A percentile compares a stretch with the other conserved stretches of the same genome.
Conservation (phyloP, 2,329 filamentous ascomycete species). For the Fusarium metavorans region DNA sequence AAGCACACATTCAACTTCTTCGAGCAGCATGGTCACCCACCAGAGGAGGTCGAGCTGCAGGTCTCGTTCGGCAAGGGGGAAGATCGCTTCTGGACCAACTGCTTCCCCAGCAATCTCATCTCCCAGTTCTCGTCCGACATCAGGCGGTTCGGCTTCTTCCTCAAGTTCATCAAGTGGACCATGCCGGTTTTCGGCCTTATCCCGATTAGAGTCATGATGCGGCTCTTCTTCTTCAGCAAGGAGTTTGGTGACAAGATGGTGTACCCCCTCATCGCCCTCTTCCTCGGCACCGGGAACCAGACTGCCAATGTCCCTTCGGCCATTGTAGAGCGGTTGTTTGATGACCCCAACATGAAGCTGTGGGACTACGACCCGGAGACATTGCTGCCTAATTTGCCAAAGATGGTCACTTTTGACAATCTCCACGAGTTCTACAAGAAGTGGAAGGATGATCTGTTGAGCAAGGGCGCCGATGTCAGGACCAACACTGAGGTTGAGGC, state of each 20-base stretch:
- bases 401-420: conserved; percentile 76
- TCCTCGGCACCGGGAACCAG: conserved; percentile 81
- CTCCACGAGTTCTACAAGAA: conserved; percentile 70
- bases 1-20: conserved; percentile 77
- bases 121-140: conserved; percentile 64
- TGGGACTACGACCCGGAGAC: conserved; percentile 70
- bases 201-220: conserved; percentile 74
- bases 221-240: conserved; percentile 74
- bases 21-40: conserved; percentile 64
- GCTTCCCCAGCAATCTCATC: conserved; percentile 70
- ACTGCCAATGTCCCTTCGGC: conserved; percentile 78
- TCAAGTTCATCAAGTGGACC: conserved; percentile 55
- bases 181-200: conserved; percentile 70
- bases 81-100: conserved; percentile 74
- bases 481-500: conserved; percentile 67
- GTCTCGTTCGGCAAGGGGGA: conserved; percentile 71
- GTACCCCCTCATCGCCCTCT: conserved; percentile 77
- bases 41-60: conserved; percentile 70
- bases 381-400: conserved; percentile 68
- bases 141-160: conserved; percentile 28
- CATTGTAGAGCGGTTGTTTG: conserved; percentile 71
- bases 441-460: conserved; percentile 67
- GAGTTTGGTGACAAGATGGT: conserved; percentile 80
- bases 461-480: conserved; percentile 67
- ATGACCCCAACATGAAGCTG: conserved; percentile 69